Base-by-base conservation (phyloP, 768 basidiomycete species). In the Mycena belliarum region DNA sequence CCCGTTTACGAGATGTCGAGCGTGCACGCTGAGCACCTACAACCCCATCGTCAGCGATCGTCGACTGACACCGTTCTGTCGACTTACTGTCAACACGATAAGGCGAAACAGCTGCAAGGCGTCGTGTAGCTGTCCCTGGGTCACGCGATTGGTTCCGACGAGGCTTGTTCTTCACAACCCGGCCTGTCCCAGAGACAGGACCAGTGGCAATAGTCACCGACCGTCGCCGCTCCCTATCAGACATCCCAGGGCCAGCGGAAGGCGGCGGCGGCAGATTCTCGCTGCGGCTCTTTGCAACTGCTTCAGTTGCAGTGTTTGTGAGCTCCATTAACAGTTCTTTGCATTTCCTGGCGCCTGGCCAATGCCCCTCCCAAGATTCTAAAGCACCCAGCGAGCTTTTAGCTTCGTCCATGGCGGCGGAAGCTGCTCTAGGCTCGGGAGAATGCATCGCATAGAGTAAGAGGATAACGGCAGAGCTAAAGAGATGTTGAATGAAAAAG, bases 271-370 rank as follows among this genome's bases (percentile, higher is more conserved):
- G 50, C 15, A 51, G 33, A 20, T 65, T 60, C 55, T 70, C 68
- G 55, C 42, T 62, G 55, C 63, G 55, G 51, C 69, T 70, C 59
- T 79, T 73, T 26, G 71, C 73, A 45, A 91, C 85, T 28, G 88
- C 89, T 54, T 88, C 87, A 42, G 75, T 83, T 5, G 89, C 86
- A 10, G 87, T 91, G 41, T 74, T 85, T 29, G 83, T 80, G 49
- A 91, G 76, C 62, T 91, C 89, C 43, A 79, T 73, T 37, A 93
- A 82, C 38, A 93, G 72, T 66, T 92, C 91, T 71, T 86, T 92
- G 78, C 92, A 92, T 71, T 93, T 93, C 40, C 84, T 81, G 60
- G 91, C 91, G 16, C 92, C 92, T 21, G 92, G 92, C 93, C 93
- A 94, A 54, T 83, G 80, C 2, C 89, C 89, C 69, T 93, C 92